Percentiles rank a stretch among this genome's conserved stretches.
Conservation (phyloP, 2,329 filamentous ascomycete genomes). For the Coniochaeta pulveracea region DNA sequence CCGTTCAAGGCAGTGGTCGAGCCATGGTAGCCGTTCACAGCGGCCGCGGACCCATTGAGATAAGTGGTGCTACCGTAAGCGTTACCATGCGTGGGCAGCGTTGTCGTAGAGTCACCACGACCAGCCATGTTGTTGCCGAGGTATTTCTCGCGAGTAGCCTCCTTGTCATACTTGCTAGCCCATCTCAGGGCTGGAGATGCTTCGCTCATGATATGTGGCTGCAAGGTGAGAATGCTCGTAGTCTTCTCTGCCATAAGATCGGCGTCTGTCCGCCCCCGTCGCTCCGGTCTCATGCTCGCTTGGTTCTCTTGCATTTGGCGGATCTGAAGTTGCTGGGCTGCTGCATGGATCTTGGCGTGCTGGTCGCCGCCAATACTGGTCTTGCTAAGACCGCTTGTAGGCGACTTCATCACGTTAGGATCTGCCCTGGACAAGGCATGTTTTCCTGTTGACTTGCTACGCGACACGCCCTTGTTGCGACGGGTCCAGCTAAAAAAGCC, state of each 20-base stretch:
- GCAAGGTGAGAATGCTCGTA: conserved; percentile 79
- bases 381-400: conserved; percentile 50
- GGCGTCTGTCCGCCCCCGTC: conserved; percentile 43
- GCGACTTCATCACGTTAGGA: conserved; percentile 27
- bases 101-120: conserved; percentile 38
- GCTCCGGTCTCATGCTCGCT: conserved; percentile 20
- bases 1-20: too few relatives aligned
- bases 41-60: conserved; percentile 19
- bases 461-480: conserved; percentile 48
- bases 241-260: conserved; percentile 60
- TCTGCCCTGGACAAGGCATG: conserved; percentile 36
- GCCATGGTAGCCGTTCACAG: conserved; percentile 17
- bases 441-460: conserved; percentile 62
- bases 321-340: conserved; percentile 71
- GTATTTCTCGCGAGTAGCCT: conserved; percentile 76
- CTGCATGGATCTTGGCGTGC: conserved; percentile 85
- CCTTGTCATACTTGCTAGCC: conserved; percentile 91
- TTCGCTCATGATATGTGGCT: conserved; percentile 73
- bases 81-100: conserved; percentile 26
- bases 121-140: conserved; percentile 63
- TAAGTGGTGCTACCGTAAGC: conserved; percentile 26
- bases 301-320: conserved; percentile 44
- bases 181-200: conserved; percentile 93
- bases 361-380: conserved; percentile 82
- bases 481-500: conserved; percentile 81